Base-by-base conservation (phyloP, 2,329 filamentous ascomycete species). In the Aspergillus sclerotialis region DNA sequence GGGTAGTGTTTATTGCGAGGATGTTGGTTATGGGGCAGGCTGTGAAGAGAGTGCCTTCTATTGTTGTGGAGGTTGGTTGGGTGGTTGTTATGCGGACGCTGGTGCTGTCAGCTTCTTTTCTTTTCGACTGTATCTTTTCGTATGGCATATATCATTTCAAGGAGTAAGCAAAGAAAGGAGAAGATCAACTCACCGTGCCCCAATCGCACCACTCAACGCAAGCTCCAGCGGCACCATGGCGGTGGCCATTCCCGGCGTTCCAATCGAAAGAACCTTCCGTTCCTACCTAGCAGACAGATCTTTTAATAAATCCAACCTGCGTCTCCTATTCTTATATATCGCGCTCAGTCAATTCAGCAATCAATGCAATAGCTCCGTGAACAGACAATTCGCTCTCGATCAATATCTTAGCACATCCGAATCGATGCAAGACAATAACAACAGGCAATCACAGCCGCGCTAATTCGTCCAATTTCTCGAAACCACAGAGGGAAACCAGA, bases 41-140 rank as follows among this genome's bases (percentile, higher is more conserved):
- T 17, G 76, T 78, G 58, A 77, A 80, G 38, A 82, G 66, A 12
- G 67, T 76, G 48, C 78, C 78, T 56, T 81, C 76, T 39, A 77
- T 60, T 15, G 68, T 72, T 28, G 68, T 66, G 33, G 69, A 61
- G 35, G 65, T 55, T 6, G 67, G 67, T 17, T 68, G 60, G 11
- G 68, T 64, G 32, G 74, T 78, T 36, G 68, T 77, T 44, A 81
- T 57, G 45, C 72, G 76, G 50, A 80, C 65, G 38, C 76, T 80
- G 25, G 32, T 28, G 29, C 26, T 11, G 42, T 28, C 12, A 14
- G 26, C 11, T 10, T 13, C 8, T 3, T 24, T 24, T 24, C 23
- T n/a, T n/a, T n/a, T n/a, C n/a, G n/a, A n/a, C n/a, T n/a, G n/a
- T n/a, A n/a, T n/a, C n/a, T n/a, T n/a, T n/a, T n/a, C n/a, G n/a